Base-by-base conservation (phyloP, 2,329 filamentous ascomycete genomes). In the Cyphellophora europaea region DNA sequence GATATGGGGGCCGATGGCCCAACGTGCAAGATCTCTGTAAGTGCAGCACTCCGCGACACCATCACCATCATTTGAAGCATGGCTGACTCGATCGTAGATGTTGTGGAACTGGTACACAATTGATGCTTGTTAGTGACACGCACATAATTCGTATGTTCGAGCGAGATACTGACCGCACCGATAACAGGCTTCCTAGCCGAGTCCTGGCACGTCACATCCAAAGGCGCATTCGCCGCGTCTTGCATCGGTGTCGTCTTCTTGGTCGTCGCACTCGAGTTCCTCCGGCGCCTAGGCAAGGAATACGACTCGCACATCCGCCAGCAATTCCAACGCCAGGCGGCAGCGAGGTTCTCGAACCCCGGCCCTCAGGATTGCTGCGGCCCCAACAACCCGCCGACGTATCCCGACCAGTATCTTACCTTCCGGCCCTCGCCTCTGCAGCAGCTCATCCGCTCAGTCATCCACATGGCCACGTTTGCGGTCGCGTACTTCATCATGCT, bases 401-500 rank as follows among this genome's bases (percentile, higher is more conserved):
- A 18, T 10, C 6, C 14, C 3, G 3, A 32, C 12, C 30, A 18
- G 11, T 18, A n/a, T 3, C 8, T 37, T 14, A 42, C 35, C 16
- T 46, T 45, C 21, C 36, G 43, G 18, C 38, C 38, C 13, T 42
- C 39, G 12, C 41, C 43, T 14, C 36, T 47, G 11, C 44, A 45
- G 21, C 45, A 48, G 32, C 33, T 44, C 23, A 33, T 48, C 19
- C 30, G 43, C 10, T 35, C 45, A 5, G 27, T 44, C 6, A 34
- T 46, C 11, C 45, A 48, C 32, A 37, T 35, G 32, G 44, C 27
- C 3, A 16, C 21, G 46, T 85, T 89, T 49, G 76, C 74, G 0
- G 70, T 86, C 2, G 82, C 81, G 2, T 91, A 89, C 54, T 76
- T 89, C 47, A 58, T 89, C 50, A 89, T 91, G 84, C 59, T 69